Evolutionary conservation across 1,139 yeast species (phyloP), one percentile per base, ranked within the genome.

Genomic region (Debaryomyces psychrophilus): DNA sequence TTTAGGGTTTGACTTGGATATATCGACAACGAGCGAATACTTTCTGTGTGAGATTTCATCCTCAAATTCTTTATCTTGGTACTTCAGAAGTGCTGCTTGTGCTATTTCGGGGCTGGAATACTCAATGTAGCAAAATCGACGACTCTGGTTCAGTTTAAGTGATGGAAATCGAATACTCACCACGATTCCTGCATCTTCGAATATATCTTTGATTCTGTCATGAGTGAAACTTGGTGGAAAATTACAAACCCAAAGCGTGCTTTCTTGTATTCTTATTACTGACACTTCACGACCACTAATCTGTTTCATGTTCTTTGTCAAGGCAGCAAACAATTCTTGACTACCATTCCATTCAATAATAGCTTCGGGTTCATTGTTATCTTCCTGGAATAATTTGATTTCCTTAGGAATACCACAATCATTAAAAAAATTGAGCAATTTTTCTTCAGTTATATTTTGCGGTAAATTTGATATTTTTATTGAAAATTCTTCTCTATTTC

Each of bases 81-180:
- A 66, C 1, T 51, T 46, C 0, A 53, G 49, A 1, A 79, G 71
- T 0, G 90, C 90, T 0, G 53, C 45, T 0, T 57, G 48, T 0
- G 95, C 90, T 27, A 67, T 69, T 7, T 69, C 69, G 0, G 77
- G 49, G 11, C 70, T 61, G 0, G 68, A 55, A 53, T 68, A 83
- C 57, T 89, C 96, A 11, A 87, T 73, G 57, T 89, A 90, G 50
- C 95, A 88, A 59, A 90, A 90, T 31, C 96, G 64, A 47, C 96
- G 73, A 17, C 75, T 76, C 4, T 79, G 64, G 52, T 82, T 78
- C 41, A 69, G 74, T 35, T 76, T 75, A 50, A 85, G 78, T 0
- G 87, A 79, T 0, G 97, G 97, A 37, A 88, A 71, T 44, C 97
- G 68, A 1, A 85, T 67, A 46, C 82, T 79, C 5, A 82, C 55